Percentiles rank a stretch among this genome's conserved stretches.
Conservation (phyloP, 345 rosid genomes). For the Punica granatum region DNA sequence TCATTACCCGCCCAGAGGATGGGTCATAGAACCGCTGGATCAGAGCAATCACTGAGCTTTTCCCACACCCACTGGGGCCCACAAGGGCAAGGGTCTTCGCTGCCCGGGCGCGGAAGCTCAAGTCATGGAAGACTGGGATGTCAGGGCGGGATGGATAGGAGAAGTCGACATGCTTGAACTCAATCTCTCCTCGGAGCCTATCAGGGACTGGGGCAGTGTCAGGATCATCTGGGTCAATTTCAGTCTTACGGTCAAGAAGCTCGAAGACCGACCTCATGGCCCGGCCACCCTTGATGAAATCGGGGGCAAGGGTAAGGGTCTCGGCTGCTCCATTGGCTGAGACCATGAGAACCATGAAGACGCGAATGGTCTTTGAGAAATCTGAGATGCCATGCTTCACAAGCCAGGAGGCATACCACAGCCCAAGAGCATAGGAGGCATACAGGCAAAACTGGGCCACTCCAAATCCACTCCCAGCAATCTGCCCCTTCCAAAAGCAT, state of each 20-base stretch:
- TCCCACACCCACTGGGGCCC: slow-evolving; percentile 97
- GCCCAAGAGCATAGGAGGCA: slow-evolving; percentile 96
- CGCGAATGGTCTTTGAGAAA: slow-evolving; percentile 93
- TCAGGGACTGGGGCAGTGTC: slow-evolving; percentile 81
- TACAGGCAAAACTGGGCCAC: slow-evolving; percentile 90
- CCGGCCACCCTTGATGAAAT: slow-evolving; percentile 93
- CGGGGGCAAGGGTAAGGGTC: slow-evolving; percentile 92
- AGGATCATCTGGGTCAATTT: slow-evolving; percentile 86
- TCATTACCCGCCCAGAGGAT: slow-evolving; percentile 76
- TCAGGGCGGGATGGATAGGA: slow-evolving; percentile 94
- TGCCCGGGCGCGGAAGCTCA: slow-evolving; percentile 76
- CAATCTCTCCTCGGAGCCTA: slow-evolving; percentile 84
- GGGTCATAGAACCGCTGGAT: slow-evolving; percentile 83
- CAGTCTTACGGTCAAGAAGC: slow-evolving; percentile 93
- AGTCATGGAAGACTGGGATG: slow-evolving; percentile 70
- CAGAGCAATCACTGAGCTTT: slow-evolving; percentile 87
- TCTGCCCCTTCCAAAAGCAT: slow-evolving; percentile 99
- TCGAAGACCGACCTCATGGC: slow-evolving; percentile 95
- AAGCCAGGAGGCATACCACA: slow-evolving; percentile 99
- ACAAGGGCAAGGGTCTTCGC: slow-evolving; percentile 95
- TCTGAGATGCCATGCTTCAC: slow-evolving; percentile 98
- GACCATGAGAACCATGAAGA: slow-evolving; percentile 98
- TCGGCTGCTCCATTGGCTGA: slow-evolving; percentile 99
- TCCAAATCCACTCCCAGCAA: slow-evolving; percentile 94
- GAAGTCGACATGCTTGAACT: slow-evolving; percentile 87